These are phyloP conservation scores for Mycoemilia scoparia DNA, from an alignment of 192 early-diverging fungal species.

Conservation along the genomic window DNA sequence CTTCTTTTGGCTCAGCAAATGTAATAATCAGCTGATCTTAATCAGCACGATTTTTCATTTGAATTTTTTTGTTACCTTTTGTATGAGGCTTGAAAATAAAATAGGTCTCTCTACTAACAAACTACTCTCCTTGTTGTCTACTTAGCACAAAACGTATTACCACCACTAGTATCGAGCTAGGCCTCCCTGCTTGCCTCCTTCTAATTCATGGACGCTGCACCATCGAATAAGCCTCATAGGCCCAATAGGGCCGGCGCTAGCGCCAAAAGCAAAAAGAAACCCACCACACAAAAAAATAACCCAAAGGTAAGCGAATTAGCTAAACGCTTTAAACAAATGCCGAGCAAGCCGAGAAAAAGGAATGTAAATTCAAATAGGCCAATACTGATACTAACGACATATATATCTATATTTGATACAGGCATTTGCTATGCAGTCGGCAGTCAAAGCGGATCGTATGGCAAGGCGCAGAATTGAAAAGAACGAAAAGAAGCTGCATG, in stretches of 20 bases:
- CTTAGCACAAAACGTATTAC: too few relatives aligned
- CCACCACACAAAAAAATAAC: conserved; percentile 70
- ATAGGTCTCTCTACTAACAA: too few relatives aligned
- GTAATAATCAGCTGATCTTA: too few relatives aligned
- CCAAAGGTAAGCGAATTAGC: conserved; percentile 40
- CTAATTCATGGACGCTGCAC: conserved; percentile 33
- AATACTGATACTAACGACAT: neutral
- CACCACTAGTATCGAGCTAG: too few relatives aligned
- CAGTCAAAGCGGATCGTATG: conserved; percentile 52
- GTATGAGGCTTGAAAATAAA: too few relatives aligned
- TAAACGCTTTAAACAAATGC: too few relatives aligned
- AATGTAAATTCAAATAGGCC: conserved; percentile 3
- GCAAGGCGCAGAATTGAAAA: conserved; percentile 68
- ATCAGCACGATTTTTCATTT: too few relatives aligned
- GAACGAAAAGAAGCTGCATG: conserved; percentile 83
- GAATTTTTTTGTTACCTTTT: too few relatives aligned
- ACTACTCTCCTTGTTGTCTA: too few relatives aligned
- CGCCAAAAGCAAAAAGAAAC: conserved; percentile 56
- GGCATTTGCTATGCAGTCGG: conserved; percentile 59
- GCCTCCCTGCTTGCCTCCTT: neutral
- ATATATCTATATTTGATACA: conserved; percentile 4
- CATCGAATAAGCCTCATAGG: conserved; percentile 66
- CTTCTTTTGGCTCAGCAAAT: too few relatives aligned
- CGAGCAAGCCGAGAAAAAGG: conserved; percentile 25
- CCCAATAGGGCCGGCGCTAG: conserved; percentile 69